These are phyloP conservation scores for Fomitiporia mediterranea DNA, from an alignment of 1,284 basidiomycete species.

Conservation along the genomic window DNA sequence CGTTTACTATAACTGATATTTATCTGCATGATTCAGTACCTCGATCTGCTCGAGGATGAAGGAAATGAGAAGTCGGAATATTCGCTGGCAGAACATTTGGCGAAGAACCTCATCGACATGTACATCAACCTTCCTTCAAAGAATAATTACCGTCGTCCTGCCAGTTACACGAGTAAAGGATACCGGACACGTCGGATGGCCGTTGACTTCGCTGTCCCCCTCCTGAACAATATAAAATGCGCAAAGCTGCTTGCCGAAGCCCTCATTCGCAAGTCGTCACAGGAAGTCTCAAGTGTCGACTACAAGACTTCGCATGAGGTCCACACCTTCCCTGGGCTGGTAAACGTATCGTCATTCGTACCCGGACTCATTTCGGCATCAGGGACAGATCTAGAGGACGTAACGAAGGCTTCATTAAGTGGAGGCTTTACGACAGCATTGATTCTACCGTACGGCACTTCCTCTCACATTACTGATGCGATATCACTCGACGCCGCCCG, in stretches of 20 bases:
- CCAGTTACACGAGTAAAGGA: slow-evolving; percentile 95
- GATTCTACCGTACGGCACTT: slow-evolving; percentile 69
- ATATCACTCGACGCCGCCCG: slow-evolving; percentile 66
- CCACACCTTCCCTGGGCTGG: slow-evolving; percentile 87
- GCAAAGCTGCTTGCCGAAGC: slow-evolving; percentile 97
- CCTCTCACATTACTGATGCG: slow-evolving; percentile 62
- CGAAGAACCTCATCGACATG: slow-evolving; percentile 96
- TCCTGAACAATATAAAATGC: slow-evolving; percentile 99
- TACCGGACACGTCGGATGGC: slow-evolving; percentile 98
- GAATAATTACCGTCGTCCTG: slow-evolving; percentile 96
- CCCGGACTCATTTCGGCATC: slow-evolving; percentile 61
- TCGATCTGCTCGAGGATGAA: slow-evolving; percentile 93
- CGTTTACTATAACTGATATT: slow-evolving; percentile 48
- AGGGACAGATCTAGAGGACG: slow-evolving; percentile 62
- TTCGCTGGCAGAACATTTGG: slow-evolving; percentile 90
- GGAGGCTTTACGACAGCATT: slow-evolving; percentile 86
- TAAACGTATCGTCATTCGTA: slow-evolving; percentile 89
- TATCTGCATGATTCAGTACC: slow-evolving; percentile 61
- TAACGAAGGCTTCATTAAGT: slow-evolving; percentile 77
- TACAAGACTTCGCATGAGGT: slow-evolving; percentile 94
- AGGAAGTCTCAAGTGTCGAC: slow-evolving; percentile 89
- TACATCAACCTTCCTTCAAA: slow-evolving; percentile 99
- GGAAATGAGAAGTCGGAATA: slow-evolving; percentile 92
- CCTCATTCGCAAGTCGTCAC: slow-evolving; percentile 80
- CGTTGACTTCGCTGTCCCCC: slow-evolving; percentile 96